Base-by-base conservation (phyloP, 768 basidiomycete genomes). In the Tylopilus rubrobrunneus region DNA sequence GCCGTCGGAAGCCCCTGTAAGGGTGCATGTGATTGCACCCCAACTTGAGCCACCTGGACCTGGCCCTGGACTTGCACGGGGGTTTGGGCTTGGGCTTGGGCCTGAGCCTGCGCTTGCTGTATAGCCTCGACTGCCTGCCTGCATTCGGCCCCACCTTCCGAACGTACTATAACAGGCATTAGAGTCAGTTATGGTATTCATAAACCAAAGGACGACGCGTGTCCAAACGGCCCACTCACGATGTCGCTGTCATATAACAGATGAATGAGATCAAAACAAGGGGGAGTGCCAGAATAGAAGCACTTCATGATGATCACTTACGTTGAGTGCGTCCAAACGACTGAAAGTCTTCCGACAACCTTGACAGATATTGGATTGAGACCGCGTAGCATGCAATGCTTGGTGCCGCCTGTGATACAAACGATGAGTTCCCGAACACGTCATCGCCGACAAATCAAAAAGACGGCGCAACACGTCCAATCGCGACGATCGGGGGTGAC, bases 281-380 rank as follows among this genome's bases (percentile, higher is more conserved):
- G 52, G 43, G 47, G 46, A 59, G 56, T 48, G 51, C 57, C 61
- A 54, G 48, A 60, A 58, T 49, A 61, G 62, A 63, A 67, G 62
- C 64, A 62, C 48, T 51, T 67, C 56, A 66, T 58, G 65, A 63
- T 68, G 50, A 63, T 58, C 60, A 83, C 91, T 73, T 75, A 95
- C 92, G 73, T 95, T 96, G 57, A 98, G 78, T 19, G 94, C 94
- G 76, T 98, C 94, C 67, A 94, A 74, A 54, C 94, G 78, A 66
- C 93, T 95, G 71, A 98, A 98, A 11, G 92, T 88, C 78, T 96
- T 95, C 67, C 91, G 87, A 73, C 94, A 98, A 3, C 92, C 92
- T 58, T 86, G 85, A 63, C 94, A 98, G 49, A 89, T 78, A 68
- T 96, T 94, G 29, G 85, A 81, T 63, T 89, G 85, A 9, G 89